Conservation (phyloP, 2,329 filamentous ascomycete species). For the Bertia moriformis region DNA sequence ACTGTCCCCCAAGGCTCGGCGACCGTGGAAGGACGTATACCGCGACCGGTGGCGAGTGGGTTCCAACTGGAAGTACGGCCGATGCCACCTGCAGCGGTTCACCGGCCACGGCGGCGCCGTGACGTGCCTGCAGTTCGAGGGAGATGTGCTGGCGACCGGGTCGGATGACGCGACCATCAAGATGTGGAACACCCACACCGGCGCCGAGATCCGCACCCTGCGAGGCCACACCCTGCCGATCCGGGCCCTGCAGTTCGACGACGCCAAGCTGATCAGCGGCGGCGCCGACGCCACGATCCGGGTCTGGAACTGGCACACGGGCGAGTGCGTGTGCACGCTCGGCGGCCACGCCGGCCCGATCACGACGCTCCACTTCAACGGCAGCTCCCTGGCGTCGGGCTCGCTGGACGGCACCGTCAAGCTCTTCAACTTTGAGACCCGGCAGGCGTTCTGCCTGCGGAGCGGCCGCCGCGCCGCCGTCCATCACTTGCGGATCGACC, state of each 20-base stretch:
- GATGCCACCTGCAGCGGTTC: slow-evolving; percentile 71
- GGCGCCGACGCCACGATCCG: slow-evolving; percentile 77
- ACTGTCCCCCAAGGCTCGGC: too few species aligned
- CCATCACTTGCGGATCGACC: slow-evolving; percentile 80
- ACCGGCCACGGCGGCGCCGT: slow-evolving; percentile 79
- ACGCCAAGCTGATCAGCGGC: slow-evolving; percentile 78
- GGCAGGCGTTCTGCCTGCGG: slow-evolving; percentile 63
- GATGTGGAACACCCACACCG: slow-evolving; percentile 87
- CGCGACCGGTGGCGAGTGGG: slow-evolving; percentile 93
- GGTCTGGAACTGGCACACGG: slow-evolving; percentile 94
- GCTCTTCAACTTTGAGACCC: slow-evolving; percentile 81
- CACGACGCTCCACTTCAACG: slow-evolving; percentile 76
- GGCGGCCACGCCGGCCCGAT: slow-evolving; percentile 72
- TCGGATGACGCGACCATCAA: slow-evolving; percentile 92
- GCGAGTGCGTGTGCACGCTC: slow-evolving; percentile 70
- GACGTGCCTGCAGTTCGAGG: slow-evolving; percentile 56
- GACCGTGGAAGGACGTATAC: slow-evolving; percentile 95
- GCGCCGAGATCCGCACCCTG: slow-evolving; percentile 72
- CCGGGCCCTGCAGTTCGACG: slow-evolving; percentile 81
- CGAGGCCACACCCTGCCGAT: slow-evolving; percentile 71
- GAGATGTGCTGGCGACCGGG: slow-evolving; percentile 79
- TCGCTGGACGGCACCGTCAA: slow-evolving; percentile 82
- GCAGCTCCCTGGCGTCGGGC: slow-evolving; percentile 70
- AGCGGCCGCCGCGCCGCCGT: slow-evolving; percentile 93
- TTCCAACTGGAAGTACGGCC: slow-evolving; percentile 92